Evolutionary conservation across 1,284 basidiomycete species (phyloP), one percentile per base, ranked within the genome.

Genomic region (Leccinum solheimii): DNA sequence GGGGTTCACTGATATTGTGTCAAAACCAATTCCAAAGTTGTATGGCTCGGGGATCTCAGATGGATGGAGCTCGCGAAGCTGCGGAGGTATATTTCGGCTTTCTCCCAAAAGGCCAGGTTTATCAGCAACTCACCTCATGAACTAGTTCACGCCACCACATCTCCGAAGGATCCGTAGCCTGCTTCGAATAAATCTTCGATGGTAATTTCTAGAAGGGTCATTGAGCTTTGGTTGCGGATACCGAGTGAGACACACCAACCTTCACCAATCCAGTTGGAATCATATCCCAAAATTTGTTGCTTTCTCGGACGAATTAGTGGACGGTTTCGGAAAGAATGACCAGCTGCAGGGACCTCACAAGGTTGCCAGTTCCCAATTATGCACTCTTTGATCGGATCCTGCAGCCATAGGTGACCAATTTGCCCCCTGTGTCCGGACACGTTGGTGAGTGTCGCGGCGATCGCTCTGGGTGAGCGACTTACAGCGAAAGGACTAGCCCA

Each of bases 401-500:
- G 85, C 83, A 2, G 86, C 83, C 64, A 86, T 82, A 4, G 87
- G 85, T 16, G 82, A 82, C 86, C 86, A 90, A 71, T 87, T 86
- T 40, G 86, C 87, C 21, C 88, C 87, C 81, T 87, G 66, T 16
- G 1, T 40, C 11, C 32, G 38, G 38, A 51, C 2, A 26, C 43
- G 48, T 32, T 13, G 34, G 50, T 60, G 36, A 60, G 32, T n/a
- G 16, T 51, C 19, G 40, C 38, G 19, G 55, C 16, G 13, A 27
- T 58, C 32, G 40, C 51, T 10, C 45, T 3, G 23, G 38, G 58
- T 57, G 40, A 57, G 57, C 14, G 50, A 77, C 84, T 66, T 61
- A 86, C 87, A 43, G 89, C 88, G 84, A 90, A 91, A 0, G 90
- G 89, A 62, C 81, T 83, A 0, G 89, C 83, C 73, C 88, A 91